A percentile compares a stretch with the other conserved stretches of the same genome.
These are phyloP conservation scores for Candida succiphila DNA, from an alignment of 805 yeast species.

Conservation along the genomic window DNA sequence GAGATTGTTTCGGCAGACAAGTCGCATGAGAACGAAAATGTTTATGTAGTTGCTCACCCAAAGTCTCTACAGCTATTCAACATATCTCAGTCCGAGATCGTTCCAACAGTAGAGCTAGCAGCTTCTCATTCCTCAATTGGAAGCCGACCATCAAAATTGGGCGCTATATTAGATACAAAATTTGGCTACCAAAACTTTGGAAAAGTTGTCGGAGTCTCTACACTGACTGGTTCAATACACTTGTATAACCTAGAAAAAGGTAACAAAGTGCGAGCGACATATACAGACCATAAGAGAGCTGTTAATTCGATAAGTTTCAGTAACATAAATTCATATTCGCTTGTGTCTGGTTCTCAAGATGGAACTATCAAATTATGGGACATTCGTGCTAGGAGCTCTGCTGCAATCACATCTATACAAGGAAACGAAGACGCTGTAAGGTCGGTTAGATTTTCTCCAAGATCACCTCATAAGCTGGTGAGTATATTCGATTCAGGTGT, in stretches of 20 bases:
- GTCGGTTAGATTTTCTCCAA: slow-evolving; percentile 42
- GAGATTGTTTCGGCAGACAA: slow-evolving; percentile 26
- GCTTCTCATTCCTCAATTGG: slow-evolving; percentile 12
- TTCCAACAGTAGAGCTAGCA: slow-evolving; percentile 25
- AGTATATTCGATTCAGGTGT: slow-evolving; percentile 87
- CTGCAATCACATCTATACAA: slow-evolving; percentile 39
- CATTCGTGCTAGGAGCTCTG: slow-evolving; percentile 34
- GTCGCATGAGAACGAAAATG: slow-evolving; percentile 22
- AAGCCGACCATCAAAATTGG: slow-evolving; percentile 24
- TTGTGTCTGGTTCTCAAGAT: slow-evolving; percentile 68
- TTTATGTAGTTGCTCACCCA: slow-evolving; percentile 32
- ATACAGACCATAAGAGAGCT: slow-evolving; percentile 34
- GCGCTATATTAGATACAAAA: slow-evolving; percentile 31
- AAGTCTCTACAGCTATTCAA: slow-evolving; percentile 28
- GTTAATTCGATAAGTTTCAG: slow-evolving; percentile 34
- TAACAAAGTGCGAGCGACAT: slow-evolving; percentile 16
- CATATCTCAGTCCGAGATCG: slow-evolving; percentile 21
- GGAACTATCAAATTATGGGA: slow-evolving; percentile 76
- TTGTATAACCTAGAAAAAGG: slow-evolving; percentile 21
- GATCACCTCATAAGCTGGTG: slow-evolving; percentile 47
- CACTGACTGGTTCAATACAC: slow-evolving; percentile 38
- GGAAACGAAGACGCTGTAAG: slow-evolving; percentile 67
- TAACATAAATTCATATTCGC: slow-evolving; percentile 25
- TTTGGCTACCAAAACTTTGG: slow-evolving; percentile 31
- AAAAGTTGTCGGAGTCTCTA: slow-evolving; percentile 31